A percentile compares a stretch with the other conserved stretches of the same genome.
phyloP scores from a whole-genome alignment of 164 flowering plant species.

The Amborella trichopoda region DNA sequence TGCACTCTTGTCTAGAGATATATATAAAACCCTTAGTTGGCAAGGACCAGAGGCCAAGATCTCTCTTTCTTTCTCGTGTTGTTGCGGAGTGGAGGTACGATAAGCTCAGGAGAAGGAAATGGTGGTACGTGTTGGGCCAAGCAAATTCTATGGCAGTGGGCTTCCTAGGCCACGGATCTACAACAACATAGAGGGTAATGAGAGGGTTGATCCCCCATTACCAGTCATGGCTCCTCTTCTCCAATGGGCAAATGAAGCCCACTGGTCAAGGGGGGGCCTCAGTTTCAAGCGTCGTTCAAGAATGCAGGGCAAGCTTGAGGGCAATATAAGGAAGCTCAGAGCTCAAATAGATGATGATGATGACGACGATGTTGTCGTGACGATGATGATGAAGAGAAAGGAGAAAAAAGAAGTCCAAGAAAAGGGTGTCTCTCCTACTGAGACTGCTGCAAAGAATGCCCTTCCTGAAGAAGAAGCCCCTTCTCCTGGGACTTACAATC shows the following conservation, averaged over 20 bases:
- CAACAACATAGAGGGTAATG: slow-evolving; percentile 42
- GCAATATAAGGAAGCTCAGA: slow-evolving; percentile 42
- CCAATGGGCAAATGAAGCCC: slow-evolving; percentile 81
- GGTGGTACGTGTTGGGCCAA: slow-evolving; percentile 66
- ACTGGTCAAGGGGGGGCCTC: slow-evolving; percentile 97
- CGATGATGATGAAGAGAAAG: slow-evolving; percentile 4
- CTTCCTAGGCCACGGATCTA: slow-evolving; percentile 75
- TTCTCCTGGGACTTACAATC: too few species aligned
- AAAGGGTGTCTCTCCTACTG: too few species aligned
- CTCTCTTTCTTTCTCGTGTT: too few species aligned
- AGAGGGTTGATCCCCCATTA: slow-evolving; percentile 64
- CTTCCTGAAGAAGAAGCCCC: too few species aligned
- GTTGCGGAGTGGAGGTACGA: too few species aligned
- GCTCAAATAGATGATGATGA: slow-evolving; percentile 22
- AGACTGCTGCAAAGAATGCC: too few species aligned
- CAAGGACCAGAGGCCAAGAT: too few species aligned
- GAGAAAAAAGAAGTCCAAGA: too few species aligned
- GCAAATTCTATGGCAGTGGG: slow-evolving; percentile 84
- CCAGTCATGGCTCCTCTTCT: slow-evolving; percentile 58
- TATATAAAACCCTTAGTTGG: too few species aligned
- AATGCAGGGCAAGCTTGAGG: slow-evolving; percentile 80
- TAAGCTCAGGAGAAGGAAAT: slow-evolving; percentile 24
- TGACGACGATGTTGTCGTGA: slow-evolving; percentile 1
- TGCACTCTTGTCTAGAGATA: too few species aligned
- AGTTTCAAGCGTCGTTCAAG: slow-evolving; percentile 57